Conservation (phyloP, 352 stramenopile genomes). For the Pythium plurisporium region DNA sequence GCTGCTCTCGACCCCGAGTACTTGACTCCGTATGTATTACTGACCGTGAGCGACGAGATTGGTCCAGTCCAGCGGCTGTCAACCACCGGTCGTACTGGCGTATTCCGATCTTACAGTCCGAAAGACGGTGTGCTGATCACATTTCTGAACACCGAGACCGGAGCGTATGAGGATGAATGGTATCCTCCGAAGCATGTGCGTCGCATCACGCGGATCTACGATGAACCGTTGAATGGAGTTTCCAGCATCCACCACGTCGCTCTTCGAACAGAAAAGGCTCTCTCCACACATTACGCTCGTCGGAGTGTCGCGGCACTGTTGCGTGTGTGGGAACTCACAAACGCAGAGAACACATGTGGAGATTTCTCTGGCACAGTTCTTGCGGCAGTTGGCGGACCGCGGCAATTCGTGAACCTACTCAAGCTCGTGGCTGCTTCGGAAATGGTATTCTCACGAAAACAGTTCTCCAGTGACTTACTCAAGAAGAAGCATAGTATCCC, state of each 20-base stretch:
- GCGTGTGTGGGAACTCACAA: constrained; percentile 5
- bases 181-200: constrained; percentile 65
- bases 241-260: constrained; percentile 75
- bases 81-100: constrained; percentile 59
- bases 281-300: constrained; percentile 80
- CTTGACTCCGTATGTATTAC: constrained; percentile 62
- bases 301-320: constrained; percentile 45
- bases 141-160: constrained; percentile 84
- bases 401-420: constrained; percentile 74
- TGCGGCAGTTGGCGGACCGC: constrained; percentile 50
- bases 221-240: constrained; percentile 61
- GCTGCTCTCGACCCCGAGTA: constrained; percentile 70
- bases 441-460: constrained; percentile 46
- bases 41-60: constrained; percentile 70
- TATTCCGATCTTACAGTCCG: constrained; percentile 50
- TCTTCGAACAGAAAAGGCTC: constrained; percentile 69
- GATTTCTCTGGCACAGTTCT: constrained; percentile 33
- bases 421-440: constrained; percentile 80
- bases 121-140: constrained; percentile 71
- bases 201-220: constrained; percentile 77
- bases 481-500: constrained; percentile 4
- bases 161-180: constrained; percentile 83
- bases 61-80: constrained; percentile 66
- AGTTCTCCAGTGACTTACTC: neutral
- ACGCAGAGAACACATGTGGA: neutral